A percentile compares a stretch with the other conserved stretches of the same genome.
phyloP scores from a whole-genome alignment of 768 basidiomycete species.

The Lactarius vividus region DNA sequence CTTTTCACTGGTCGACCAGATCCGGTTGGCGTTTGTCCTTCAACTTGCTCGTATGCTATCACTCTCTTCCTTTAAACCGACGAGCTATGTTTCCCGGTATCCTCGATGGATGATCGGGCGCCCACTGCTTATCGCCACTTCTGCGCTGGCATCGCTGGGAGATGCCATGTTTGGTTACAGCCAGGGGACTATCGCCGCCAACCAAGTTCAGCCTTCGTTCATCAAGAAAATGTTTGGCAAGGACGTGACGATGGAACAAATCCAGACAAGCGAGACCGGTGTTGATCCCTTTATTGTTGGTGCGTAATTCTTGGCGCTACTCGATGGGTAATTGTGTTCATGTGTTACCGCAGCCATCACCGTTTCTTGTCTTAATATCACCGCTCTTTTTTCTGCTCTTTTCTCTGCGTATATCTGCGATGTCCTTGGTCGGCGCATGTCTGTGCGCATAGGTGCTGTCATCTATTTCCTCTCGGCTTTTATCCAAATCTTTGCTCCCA shows the following conservation, averaged over 20 bases:
- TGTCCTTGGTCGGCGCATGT: conserved; percentile 47
- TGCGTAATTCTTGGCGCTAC: conserved; percentile 27
- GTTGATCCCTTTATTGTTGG: conserved; percentile 48
- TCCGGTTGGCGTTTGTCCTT: not conserved
- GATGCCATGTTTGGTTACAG: conserved; percentile 58
- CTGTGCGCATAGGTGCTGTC: conserved; percentile 48
- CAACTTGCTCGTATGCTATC: conserved; percentile 9
- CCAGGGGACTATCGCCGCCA: conserved; percentile 51
- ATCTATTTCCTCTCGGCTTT: conserved; percentile 50
- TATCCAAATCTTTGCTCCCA: conserved; percentile 49
- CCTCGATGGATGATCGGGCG: conserved; percentile 52
- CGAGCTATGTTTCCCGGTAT: conserved; percentile 45
- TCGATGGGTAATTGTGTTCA: not conserved
- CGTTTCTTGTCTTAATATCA: conserved; percentile 49
- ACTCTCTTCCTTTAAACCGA: conserved; percentile 35
- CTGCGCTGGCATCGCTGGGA: conserved; percentile 53
- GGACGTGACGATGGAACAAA: conserved; percentile 44
- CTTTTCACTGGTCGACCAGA: not conserved
- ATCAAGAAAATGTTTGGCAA: conserved; percentile 48
- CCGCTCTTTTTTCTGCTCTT: conserved; percentile 47
- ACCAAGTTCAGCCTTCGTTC: conserved; percentile 53
- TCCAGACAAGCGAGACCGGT: conserved; percentile 43
- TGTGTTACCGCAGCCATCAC: conserved; percentile 40
- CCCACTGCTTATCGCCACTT: conserved; percentile 48
- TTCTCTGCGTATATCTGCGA: conserved; percentile 51